These are phyloP conservation scores for Ceratocystiopsis minuta DNA, from an alignment of 2,329 filamentous ascomycete species.

Conservation along the genomic window DNA sequence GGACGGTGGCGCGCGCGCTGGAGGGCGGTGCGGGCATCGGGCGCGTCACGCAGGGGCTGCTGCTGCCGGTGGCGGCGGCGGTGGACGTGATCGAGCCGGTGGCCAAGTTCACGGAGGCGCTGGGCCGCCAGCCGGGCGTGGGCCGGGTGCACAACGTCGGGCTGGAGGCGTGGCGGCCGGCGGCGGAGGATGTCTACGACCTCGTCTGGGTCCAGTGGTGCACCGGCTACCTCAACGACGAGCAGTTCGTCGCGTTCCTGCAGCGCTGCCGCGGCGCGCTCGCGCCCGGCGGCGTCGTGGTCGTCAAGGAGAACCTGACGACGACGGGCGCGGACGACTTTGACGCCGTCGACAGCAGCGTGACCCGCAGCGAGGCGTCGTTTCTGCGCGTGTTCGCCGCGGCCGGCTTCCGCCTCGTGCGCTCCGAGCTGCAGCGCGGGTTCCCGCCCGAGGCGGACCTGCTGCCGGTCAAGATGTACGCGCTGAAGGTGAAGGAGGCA, in stretches of 20 bases:
- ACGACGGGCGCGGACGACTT: constrained; percentile 45
- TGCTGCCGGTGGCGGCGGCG: constrained; percentile 48
- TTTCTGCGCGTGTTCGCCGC: constrained; percentile 51
- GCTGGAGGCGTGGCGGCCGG: constrained; percentile 49
- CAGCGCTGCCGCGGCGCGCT: constrained; percentile 33
- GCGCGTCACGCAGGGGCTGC: constrained; percentile 58
- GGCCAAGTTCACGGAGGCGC: constrained; percentile 52
- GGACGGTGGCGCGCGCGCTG: constrained; percentile 14
- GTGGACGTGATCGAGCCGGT: constrained; percentile 82
- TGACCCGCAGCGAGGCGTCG: constrained; percentile 53
- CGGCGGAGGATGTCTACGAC: constrained; percentile 51
- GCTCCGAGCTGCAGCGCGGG: constrained; percentile 53
- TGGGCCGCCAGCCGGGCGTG: constrained; percentile 39
- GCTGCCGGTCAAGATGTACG: constrained; percentile 63
- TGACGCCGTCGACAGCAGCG: constrained; percentile 57
- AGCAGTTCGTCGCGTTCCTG: constrained; percentile 51
- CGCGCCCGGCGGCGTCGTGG: constrained; percentile 33
- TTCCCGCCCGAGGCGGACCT: constrained; percentile 41
- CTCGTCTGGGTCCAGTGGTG: constrained; percentile 90
- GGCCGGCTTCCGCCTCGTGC: constrained; percentile 50
- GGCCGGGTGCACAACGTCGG: constrained; percentile 51
- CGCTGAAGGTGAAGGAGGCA: constrained; percentile 35
- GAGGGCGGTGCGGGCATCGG: constrained; percentile 44
- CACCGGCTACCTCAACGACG: constrained; percentile 61
- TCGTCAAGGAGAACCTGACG: constrained; percentile 67